phyloP scores from a whole-genome alignment of 202 grass and related monocot species.

The Cymbopogon flexuosus region DNA sequence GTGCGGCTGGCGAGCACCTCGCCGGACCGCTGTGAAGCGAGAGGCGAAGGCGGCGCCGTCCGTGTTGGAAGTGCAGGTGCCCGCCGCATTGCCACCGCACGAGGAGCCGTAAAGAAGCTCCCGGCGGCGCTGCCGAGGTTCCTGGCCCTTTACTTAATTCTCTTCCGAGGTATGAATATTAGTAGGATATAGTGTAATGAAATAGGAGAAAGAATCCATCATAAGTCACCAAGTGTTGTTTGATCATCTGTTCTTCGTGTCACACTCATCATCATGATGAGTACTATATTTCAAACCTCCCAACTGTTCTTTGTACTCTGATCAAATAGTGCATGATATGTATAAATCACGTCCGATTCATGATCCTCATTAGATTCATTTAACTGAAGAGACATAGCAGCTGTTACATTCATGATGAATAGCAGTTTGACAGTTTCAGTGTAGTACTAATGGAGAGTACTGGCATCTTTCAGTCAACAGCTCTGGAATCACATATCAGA shows the following conservation, averaged over 20 bases:
- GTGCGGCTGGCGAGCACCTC: conserved; percentile 27
- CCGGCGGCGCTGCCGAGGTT: conserved; percentile 13
- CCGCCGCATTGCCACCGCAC: conserved; percentile 11
- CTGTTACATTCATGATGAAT: background rate
- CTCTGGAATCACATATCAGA: background rate
- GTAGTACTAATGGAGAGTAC: background rate
- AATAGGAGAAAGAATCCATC: background rate
- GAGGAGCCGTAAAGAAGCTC: conserved; percentile 43
- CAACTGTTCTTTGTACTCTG: background rate
- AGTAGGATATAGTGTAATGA: background rate
- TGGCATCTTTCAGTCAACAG: background rate
- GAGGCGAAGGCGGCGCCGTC: conserved; percentile 19
- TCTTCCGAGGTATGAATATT: background rate
- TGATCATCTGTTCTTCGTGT: background rate
- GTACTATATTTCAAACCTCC: background rate
- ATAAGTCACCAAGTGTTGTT: background rate
- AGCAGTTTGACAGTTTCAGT: background rate
- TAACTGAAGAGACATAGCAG: background rate
- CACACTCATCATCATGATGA: background rate
- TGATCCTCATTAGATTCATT: background rate
- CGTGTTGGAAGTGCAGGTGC: background rate
- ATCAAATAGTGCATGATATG: background rate
- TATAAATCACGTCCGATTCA: background rate
- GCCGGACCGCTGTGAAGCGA: background rate
- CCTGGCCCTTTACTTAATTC: background rate